These are phyloP conservation scores for Pugionium cornutum DNA, from an alignment of 345 rosid genomes.

Conservation along the genomic window DNA sequence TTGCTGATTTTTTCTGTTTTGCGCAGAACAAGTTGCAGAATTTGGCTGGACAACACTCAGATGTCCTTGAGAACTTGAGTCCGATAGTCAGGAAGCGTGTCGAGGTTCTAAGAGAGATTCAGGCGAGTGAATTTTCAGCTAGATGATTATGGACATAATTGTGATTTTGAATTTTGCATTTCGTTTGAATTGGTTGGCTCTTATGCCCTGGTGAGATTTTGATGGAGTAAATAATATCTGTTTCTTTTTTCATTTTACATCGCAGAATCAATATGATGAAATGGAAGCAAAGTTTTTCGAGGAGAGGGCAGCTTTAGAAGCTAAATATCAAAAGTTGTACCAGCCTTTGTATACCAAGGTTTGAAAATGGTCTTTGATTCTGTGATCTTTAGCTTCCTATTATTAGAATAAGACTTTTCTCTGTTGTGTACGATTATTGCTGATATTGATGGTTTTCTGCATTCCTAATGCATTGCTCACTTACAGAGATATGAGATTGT, in stretches of 20 bases:
- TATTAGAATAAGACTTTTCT: conserved; percentile 1
- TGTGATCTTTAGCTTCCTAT: conserved; percentile 8
- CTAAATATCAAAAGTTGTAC: conserved; percentile 82
- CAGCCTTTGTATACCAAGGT: conserved; percentile 85
- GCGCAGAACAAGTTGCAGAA: conserved; percentile 73
- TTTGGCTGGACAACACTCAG: conserved; percentile 75
- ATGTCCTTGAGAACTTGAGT: conserved; percentile 63
- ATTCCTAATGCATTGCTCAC: not conserved
- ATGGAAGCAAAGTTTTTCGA: conserved; percentile 84
- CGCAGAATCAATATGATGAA: conserved; percentile 79
- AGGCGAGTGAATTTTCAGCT: conserved; percentile 45
- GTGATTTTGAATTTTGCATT: not conserved
- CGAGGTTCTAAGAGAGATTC: conserved; percentile 84
- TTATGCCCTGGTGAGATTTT: not conserved
- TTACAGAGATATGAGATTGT: conserved; percentile 89
- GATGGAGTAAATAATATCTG: not conserved
- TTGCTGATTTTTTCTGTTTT: not conserved
- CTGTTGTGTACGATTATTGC: not conserved
- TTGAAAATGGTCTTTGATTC: conserved; percentile 11
- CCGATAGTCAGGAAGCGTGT: conserved; percentile 80
- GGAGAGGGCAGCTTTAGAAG: conserved; percentile 90
- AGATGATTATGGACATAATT: not conserved
- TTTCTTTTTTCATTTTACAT: conserved; percentile 4
- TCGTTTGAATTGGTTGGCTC: not conserved
- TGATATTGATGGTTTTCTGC: conserved; percentile 7